phyloP scores from a whole-genome alignment of 495 filamentous ascomycete genomes.

The Xylaria longipes region DNA sequence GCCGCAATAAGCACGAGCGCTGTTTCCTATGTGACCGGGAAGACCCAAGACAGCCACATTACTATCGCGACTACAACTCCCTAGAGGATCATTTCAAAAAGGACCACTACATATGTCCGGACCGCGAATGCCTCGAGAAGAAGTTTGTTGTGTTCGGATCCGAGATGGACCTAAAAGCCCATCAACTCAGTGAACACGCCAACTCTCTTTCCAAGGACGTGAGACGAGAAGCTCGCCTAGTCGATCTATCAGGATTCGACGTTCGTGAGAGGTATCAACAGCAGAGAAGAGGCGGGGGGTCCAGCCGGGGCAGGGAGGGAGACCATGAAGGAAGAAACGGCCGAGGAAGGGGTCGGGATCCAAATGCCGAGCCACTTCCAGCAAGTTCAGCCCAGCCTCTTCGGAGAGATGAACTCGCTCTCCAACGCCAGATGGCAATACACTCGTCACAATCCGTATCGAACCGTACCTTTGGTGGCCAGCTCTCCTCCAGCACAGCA shows the following conservation, averaged over 20 bases:
- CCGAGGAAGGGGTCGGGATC: conserved; percentile 59
- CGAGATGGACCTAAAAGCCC: conserved; percentile 90
- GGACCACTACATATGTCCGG: conserved; percentile 85
- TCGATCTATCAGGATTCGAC: conserved; percentile 87
- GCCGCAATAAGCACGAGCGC: conserved; percentile 88
- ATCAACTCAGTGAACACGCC: conserved; percentile 79
- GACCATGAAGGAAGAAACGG: conserved; percentile 48
- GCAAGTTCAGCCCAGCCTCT: conserved; percentile 81
- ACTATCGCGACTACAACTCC: conserved; percentile 85
- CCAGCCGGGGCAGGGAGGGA: conserved; percentile 35
- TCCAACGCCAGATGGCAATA: conserved; percentile 90
- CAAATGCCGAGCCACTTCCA: conserved; percentile 79
- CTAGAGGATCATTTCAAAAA: conserved; percentile 84
- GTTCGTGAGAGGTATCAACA: conserved; percentile 73
- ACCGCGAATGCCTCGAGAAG: conserved; percentile 90
- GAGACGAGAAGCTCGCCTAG: conserved; percentile 79
- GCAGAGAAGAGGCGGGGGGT: conserved; percentile 61
- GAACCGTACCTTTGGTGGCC: conserved; percentile 80
- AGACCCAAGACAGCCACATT: conserved; percentile 73
- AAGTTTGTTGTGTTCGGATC: conserved; percentile 98
- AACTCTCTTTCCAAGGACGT: conserved; percentile 82
- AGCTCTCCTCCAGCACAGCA: conserved; percentile 60
- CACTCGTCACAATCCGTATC: conserved; percentile 82
- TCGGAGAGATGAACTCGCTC: conserved; percentile 86
- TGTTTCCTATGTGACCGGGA: conserved; percentile 92